Evolutionary conservation across 257 asterid species (phyloP).

Genomic region (Mentha longifolia): DNA sequence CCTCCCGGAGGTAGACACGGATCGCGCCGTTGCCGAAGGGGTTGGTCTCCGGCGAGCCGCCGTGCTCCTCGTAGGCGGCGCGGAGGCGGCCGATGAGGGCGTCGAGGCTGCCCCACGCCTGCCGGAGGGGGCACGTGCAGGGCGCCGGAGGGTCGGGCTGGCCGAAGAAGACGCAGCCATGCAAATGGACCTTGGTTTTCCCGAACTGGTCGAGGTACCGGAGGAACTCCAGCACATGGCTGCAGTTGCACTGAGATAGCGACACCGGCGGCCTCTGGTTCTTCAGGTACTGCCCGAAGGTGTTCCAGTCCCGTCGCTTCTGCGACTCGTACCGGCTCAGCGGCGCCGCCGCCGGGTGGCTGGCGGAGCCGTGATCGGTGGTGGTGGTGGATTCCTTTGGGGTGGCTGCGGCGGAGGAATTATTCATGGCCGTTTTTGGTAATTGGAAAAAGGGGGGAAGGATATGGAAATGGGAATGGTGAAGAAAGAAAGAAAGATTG

Average conservation of each 20-base stretch:
- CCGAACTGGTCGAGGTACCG: conserved; percentile 87
- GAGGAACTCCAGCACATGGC: conserved; percentile 87
- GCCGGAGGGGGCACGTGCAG: conserved; percentile 87
- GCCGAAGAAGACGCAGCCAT: conserved; percentile 79
- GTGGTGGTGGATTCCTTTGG: conserved; percentile 23
- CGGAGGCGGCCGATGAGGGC: conserved; percentile 87
- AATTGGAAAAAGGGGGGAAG: conserved; percentile 30
- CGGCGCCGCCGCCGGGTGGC: conserved; percentile 36
- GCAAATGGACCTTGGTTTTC: conserved; percentile 85
- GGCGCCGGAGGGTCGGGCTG: conserved; percentile 96
- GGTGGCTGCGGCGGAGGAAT: conserved; percentile 39
- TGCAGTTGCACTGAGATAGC: conserved; percentile 67
- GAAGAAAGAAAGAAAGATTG: conserved; percentile 51
- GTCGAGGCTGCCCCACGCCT: conserved; percentile 98
- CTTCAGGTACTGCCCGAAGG: conserved; percentile 84
- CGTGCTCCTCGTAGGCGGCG: conserved; percentile 94
- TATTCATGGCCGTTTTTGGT: conserved; percentile 48
- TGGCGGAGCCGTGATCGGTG: conserved; percentile 46
- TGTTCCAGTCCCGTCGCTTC: conserved; percentile 90
- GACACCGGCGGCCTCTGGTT: conserved; percentile 78
- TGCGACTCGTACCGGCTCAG: conserved; percentile 87
- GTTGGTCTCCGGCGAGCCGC: conserved; percentile 75
- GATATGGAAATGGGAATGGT: conserved; percentile 44
- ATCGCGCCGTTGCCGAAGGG: conserved; percentile 85
- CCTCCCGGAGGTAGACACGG: conserved; percentile 75